These are phyloP conservation scores for Phaeophleospora eucalypticola DNA, from an alignment of 2,329 filamentous ascomycete genomes.

Conservation along the genomic window DNA sequence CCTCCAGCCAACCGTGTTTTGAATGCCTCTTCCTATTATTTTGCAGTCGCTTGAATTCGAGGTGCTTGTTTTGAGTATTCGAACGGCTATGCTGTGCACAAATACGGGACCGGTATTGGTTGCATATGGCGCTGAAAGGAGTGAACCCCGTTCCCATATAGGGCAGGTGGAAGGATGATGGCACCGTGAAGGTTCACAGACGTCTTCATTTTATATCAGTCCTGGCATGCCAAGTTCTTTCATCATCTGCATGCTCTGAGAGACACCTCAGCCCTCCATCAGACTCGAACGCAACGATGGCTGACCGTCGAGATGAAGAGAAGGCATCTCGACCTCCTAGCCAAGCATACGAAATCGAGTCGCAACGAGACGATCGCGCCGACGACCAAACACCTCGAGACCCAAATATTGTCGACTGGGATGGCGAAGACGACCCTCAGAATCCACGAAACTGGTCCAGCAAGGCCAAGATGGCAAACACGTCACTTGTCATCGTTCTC, in stretches of 20 bases:
- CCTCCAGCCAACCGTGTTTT: background rate
- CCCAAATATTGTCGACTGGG: slow-evolving; percentile 56
- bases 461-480: slow-evolving; percentile 41
- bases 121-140: no score
- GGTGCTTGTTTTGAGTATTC: no score
- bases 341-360: background rate
- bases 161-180: no score
- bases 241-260: no score
- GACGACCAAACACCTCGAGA: background rate
- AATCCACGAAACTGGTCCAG: slow-evolving; percentile 59
- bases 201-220: no score
- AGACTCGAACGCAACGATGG: background rate
- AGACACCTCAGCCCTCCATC: no score
- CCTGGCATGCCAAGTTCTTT: no score
- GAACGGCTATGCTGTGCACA: no score
- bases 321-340: background rate
- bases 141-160: no score
- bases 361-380: background rate
- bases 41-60: no score
- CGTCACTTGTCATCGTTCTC: slow-evolving; percentile 46
- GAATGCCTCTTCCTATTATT: background rate
- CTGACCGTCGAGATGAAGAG: background rate
- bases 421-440: slow-evolving; percentile 44
- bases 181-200: no score
- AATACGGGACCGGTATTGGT: no score